Conservation (phyloP, 1,284 basidiomycete species). For the Fistulinella cinereoalba region DNA sequence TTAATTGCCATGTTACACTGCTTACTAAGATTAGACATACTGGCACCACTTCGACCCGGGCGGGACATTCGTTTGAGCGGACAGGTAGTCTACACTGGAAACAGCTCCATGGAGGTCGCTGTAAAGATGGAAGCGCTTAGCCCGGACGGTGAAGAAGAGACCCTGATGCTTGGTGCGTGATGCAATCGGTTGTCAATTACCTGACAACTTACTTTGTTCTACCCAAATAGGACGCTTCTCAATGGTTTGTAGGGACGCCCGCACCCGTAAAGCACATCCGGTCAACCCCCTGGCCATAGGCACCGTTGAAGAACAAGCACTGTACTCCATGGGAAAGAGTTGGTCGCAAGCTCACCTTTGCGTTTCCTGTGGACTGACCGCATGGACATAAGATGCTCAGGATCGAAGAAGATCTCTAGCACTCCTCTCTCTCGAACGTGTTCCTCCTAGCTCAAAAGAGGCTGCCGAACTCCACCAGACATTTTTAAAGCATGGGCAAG, state of each 20-base stretch:
- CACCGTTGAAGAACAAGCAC: conserved; percentile 59
- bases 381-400: conserved; percentile 41
- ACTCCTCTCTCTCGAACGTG: conserved; percentile 59
- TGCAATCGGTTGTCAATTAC: conserved; percentile 4
- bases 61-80: conserved; percentile 73
- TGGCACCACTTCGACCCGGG: conserved; percentile 52
- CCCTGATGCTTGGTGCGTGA: conserved; percentile 61
- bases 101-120: conserved; percentile 77
- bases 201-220: background rate
- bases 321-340: conserved; percentile 72
- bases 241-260: conserved; percentile 79
- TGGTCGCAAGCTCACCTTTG: conserved; percentile 13
- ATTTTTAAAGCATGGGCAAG: conserved; percentile 58
- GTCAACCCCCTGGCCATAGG: conserved; percentile 66
- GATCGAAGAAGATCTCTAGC: conserved; percentile 51
- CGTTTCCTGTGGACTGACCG: conserved; percentile 2
- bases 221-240: conserved; percentile 58
- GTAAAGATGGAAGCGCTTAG: conserved; percentile 75
- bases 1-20: background rate
- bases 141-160: conserved; percentile 47
- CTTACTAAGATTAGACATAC: conserved; percentile 65
- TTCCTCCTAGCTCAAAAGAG: conserved; percentile 71
- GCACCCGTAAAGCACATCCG: conserved; percentile 59
- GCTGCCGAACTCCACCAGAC: conserved; percentile 65
- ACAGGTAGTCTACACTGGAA: conserved; percentile 77